These are phyloP conservation scores for Gypsophila paniculata DNA, from an alignment of 179 eudicot species.

Conservation along the genomic window DNA sequence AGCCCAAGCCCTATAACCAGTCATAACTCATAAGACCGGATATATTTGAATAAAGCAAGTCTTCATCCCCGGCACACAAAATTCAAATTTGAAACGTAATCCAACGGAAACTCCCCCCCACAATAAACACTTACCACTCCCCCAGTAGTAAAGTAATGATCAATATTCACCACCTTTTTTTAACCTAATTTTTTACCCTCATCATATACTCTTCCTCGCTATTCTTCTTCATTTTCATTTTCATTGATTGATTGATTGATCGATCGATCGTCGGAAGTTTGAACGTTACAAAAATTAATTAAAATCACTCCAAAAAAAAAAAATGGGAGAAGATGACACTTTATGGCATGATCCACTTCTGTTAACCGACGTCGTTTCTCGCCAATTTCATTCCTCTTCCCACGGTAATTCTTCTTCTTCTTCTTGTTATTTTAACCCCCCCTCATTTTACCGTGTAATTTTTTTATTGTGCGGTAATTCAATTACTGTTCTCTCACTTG, in stretches of 20 bases:
- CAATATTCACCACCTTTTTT: slow-evolving; percentile 17
- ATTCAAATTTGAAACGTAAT: slow-evolving; percentile 41
- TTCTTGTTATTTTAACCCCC: too few relatives aligned
- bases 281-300: too few relatives aligned
- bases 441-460: neutral
- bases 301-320: neutral
- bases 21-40: too few relatives aligned
- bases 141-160: slow-evolving; percentile 6
- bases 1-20: too few relatives aligned
- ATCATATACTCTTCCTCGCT: neutral
- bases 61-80: slow-evolving; percentile 20
- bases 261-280: neutral
- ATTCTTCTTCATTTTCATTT: slow-evolving; percentile 2
- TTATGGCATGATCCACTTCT: slow-evolving; percentile 85
- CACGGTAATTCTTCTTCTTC: slow-evolving; percentile 27
- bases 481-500: too few relatives aligned
- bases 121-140: neutral
- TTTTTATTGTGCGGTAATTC: neutral
- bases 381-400: slow-evolving; percentile 34
- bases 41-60: too few relatives aligned
- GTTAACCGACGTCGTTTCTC: slow-evolving; percentile 64
- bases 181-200: slow-evolving; percentile 12
- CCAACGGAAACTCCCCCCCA: slow-evolving; percentile 30
- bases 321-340: slow-evolving; percentile 44
- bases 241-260: slow-evolving; percentile 19